Percentiles rank a stretch among this genome's conserved stretches.
These are phyloP conservation scores for Saturnispora serradocipensis DNA, from an alignment of 805 yeast species.

Conservation along the genomic window DNA sequence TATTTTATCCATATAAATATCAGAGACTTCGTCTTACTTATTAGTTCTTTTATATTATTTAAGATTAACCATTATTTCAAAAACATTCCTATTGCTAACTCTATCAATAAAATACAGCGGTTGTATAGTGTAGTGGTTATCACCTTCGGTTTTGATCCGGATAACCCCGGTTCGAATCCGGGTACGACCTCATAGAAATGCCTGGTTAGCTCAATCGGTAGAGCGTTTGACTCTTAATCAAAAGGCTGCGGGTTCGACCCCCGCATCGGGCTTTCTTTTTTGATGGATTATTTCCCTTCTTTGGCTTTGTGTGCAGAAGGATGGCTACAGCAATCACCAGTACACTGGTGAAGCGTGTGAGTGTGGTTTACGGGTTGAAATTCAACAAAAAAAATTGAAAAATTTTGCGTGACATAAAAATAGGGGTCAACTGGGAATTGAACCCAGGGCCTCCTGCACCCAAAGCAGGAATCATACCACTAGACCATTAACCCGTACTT, in stretches of 20 bases:
- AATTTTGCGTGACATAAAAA: too few relatives aligned
- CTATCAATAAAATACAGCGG: constrained; percentile 10
- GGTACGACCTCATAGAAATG: constrained; percentile 49
- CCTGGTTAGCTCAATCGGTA: constrained; percentile 18
- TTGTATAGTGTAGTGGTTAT: constrained; percentile 71
- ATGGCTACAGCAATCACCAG: too few relatives aligned
- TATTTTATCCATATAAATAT: too few relatives aligned
- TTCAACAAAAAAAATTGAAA: too few relatives aligned
- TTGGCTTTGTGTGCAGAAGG: too few relatives aligned
- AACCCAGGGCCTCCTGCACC: constrained; percentile 50
- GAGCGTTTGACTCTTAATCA: constrained; percentile 18
- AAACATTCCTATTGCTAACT: too few relatives aligned
- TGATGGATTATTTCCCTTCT: too few relatives aligned
- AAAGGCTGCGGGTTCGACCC: constrained; percentile 18
- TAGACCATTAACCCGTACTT: constrained; percentile 33
- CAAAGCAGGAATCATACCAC: constrained; percentile 51
- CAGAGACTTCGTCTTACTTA: too few relatives aligned
- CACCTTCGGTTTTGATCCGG: constrained; percentile 76
- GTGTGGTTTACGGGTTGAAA: too few relatives aligned
- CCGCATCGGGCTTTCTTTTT: constrained; percentile 15
- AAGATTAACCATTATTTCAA: too few relatives aligned
- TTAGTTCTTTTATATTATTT: too few relatives aligned
- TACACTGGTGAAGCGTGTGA: too few relatives aligned
- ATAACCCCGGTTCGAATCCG: constrained; percentile 82
- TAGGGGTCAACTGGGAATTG: constrained; percentile 39